Base-by-base conservation (phyloP, 805 yeast genomes). In the Myxozyma udenii region DNA sequence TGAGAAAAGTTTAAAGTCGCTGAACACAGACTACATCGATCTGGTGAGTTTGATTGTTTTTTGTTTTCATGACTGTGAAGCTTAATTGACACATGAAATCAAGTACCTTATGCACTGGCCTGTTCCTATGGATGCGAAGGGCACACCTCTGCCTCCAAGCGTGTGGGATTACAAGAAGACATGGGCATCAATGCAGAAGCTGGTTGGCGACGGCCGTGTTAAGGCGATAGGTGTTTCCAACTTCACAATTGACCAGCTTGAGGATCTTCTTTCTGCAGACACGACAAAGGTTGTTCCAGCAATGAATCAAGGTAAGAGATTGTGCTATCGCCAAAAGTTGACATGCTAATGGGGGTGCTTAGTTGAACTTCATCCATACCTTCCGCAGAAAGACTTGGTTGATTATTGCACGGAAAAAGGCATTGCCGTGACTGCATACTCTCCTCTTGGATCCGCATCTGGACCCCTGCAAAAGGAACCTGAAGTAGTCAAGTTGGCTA, bases 181-280 rank as follows among this genome's bases (percentile, higher is more conserved):
- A 18, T 85, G 81, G 80, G 79, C 75, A 60, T 70, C 68, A 30
- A 68, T 87, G 79, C 87, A 86, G 70, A 71, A 77, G 58, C 69
- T 84, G 44, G 72, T 79, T 42, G 41, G 69, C 69, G 26, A 64
- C 76, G 25, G 51, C n/a, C 73, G 77, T 63, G 73, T 78, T 26
- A 79, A 74, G 61, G 80, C 89, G 21, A 77, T 87, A 65, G 95
- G 95, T 60, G 85, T 87, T 39, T 83, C 90, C 23, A 87, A 87
- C 71, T 79, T 83, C 65, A 76, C 87, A 16, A 69, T 52, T 11
- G 14, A 16, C 22, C 46, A 57, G 23, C 42, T 58, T 25, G 48
- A 58, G 45, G 21, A 14, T 22, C 25, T 58, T 14, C 9, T 45
- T 32, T 22, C 36, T 7, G 38, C 44, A 7, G 64, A 76, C 48